Evolutionary conservation across 1,284 basidiomycete species (phyloP).

Genomic region (Veloboletus limbatus): DNA sequence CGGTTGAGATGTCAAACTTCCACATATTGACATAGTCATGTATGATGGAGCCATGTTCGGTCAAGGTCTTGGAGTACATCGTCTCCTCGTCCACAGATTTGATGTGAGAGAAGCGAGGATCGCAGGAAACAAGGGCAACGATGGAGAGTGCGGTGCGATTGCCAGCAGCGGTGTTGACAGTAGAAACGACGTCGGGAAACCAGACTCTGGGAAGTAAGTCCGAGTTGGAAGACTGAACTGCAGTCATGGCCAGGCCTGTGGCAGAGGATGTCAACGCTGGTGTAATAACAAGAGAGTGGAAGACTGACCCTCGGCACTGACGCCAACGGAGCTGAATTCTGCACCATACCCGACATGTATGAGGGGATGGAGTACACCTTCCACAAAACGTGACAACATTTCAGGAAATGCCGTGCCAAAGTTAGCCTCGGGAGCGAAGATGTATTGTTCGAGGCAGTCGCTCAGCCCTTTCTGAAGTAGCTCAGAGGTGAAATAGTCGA

Average conservation of each 20-base stretch:
- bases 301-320: slow-evolving; percentile 35
- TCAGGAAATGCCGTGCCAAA: slow-evolving; percentile 17
- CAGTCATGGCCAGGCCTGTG: slow-evolving; percentile 44
- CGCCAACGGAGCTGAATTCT: slow-evolving; percentile 34
- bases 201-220: slow-evolving; percentile 19
- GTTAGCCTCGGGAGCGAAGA: slow-evolving; percentile 33
- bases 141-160: slow-evolving; percentile 42
- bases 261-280: slow-evolving; percentile 1
- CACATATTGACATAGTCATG: slow-evolving; percentile 48
- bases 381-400: slow-evolving; percentile 36
- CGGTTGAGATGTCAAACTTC: slow-evolving; percentile 39
- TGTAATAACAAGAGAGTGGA: too few relatives aligned
- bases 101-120: slow-evolving; percentile 35
- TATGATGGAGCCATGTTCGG: slow-evolving; percentile 40
- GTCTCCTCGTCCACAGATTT: slow-evolving; percentile 19
- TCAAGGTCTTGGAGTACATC: slow-evolving; percentile 28
- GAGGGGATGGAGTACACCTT: slow-evolving; percentile 35
- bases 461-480: slow-evolving; percentile 24
- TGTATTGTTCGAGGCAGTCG: slow-evolving; percentile 26
- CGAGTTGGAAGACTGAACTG: slow-evolving; percentile 35
- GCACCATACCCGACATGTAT: slow-evolving; percentile 38
- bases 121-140: slow-evolving; percentile 45
- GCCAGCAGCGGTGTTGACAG: slow-evolving; percentile 12
- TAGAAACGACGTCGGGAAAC: slow-evolving; percentile 19
- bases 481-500: slow-evolving; percentile 32